A percentile compares a stretch with the other conserved stretches of the same genome.
Evolutionary conservation across 139 green algal genomes (phyloP).

Genomic region (Chlorella sp.): DNA sequence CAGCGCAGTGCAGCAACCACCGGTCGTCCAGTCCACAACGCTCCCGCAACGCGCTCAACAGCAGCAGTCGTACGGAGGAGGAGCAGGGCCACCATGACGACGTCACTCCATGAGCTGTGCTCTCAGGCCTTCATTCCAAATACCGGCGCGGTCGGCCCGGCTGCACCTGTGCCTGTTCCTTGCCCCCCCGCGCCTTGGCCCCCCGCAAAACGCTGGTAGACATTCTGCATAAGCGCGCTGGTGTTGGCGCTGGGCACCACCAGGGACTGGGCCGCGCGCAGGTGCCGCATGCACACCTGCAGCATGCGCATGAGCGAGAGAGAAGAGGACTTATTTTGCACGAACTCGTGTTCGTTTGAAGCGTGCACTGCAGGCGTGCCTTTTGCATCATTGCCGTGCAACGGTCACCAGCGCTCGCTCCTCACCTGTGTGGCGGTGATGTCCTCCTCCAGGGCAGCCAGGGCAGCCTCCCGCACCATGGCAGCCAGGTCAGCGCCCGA

Average conservation of each 20-base stretch:
- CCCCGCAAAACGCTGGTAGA: slow-evolving; percentile 2
- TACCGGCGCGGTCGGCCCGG: too few species aligned
- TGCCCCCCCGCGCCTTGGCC: not conserved
- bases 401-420: too few species aligned
- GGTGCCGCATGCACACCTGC: slow-evolving; percentile 3
- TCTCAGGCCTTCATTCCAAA: too few species aligned
- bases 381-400: too few species aligned
- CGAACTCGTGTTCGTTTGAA: not conserved
- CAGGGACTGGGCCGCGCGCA: not conserved
- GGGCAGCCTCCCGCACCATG: slow-evolving; percentile 50
- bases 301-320: not conserved
- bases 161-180: too few species aligned
- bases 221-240: not conserved
- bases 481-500: slow-evolving; percentile 64
- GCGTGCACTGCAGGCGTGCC: too few species aligned
- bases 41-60: too few species aligned
- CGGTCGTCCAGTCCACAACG: too few species aligned
- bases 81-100: too few species aligned
- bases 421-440: slow-evolving; percentile 36
- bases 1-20: too few species aligned
- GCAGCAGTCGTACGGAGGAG: too few species aligned
- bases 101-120: too few species aligned
- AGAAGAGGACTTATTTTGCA: not conserved
- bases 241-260: not conserved
- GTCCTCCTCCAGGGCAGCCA: slow-evolving; percentile 64